Conservation (phyloP, 257 asterid genomes). For the Cruciata laevipes region DNA sequence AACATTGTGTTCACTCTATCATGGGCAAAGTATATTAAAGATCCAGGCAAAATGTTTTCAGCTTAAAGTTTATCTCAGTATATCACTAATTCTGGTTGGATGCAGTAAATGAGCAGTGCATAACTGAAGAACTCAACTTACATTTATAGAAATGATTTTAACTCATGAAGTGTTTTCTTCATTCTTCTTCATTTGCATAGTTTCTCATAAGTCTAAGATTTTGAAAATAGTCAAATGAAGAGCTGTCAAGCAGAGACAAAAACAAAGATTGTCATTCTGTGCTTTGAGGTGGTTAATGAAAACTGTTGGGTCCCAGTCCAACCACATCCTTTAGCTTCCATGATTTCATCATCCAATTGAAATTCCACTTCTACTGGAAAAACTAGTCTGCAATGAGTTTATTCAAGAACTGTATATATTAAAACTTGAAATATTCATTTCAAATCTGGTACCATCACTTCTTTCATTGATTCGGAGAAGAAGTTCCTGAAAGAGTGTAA, state of each 20-base stretch:
- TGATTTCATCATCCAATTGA: conserved; percentile 25
- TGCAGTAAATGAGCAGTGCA: background rate
- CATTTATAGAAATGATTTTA: background rate
- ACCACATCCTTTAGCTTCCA: conserved; percentile 34
- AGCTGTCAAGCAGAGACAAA: conserved; percentile 19
- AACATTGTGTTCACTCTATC: background rate
- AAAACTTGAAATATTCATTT: background rate
- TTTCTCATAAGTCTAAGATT: background rate
- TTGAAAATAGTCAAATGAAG: background rate
- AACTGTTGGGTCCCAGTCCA: conserved; percentile 36
- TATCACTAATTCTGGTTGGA: background rate
- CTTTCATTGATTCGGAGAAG: background rate
- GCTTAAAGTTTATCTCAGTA: background rate
- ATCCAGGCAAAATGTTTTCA: background rate
- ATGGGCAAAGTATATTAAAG: background rate
- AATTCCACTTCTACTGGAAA: conserved; percentile 14
- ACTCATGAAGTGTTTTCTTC: background rate
- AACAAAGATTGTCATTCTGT: background rate
- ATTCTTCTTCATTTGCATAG: background rate
- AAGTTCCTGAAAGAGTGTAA: conserved; percentile 3
- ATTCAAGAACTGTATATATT: background rate
- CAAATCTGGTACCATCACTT: background rate
- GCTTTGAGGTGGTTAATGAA: conserved; percentile 20
- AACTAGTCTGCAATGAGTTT: background rate
- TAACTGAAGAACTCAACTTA: background rate